These are phyloP conservation scores for Dipodascopsis uninucleata DNA, from an alignment of 805 yeast genomes.

Conservation along the genomic window DNA sequence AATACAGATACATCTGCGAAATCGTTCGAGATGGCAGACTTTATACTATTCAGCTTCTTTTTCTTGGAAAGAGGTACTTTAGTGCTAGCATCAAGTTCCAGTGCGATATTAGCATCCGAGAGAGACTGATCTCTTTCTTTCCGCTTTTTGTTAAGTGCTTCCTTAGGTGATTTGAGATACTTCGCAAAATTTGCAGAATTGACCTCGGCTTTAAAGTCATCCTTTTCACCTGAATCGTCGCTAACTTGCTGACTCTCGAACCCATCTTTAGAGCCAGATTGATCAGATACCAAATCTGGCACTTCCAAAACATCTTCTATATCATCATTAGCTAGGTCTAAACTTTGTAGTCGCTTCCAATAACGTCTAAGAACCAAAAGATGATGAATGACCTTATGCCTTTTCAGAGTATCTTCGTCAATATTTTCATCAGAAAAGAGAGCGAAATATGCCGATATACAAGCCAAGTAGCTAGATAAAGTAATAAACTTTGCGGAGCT, in stretches of 20 bases:
- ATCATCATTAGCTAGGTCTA: conserved; percentile 43
- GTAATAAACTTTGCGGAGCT: conserved; percentile 63
- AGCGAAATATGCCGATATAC: conserved; percentile 75
- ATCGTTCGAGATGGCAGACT: conserved; percentile 44
- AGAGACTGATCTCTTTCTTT: conserved; percentile 8
- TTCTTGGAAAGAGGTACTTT: conserved; percentile 45
- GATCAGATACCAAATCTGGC: not conserved
- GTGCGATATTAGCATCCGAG: too few relatives aligned
- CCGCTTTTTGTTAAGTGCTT: too few relatives aligned
- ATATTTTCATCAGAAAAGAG: conserved; percentile 57
- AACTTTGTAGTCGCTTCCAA: conserved; percentile 72
- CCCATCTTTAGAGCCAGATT: conserved; percentile 1
- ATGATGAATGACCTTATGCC: conserved; percentile 84
- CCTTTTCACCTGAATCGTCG: conserved; percentile 30
- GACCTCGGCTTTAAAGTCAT: conserved; percentile 27
- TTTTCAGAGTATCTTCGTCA: conserved; percentile 61
- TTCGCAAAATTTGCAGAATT: too few relatives aligned
- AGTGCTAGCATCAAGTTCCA: conserved; percentile 51
- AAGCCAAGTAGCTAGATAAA: conserved; percentile 70
- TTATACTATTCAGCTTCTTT: conserved; percentile 38
- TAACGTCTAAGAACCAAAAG: conserved; percentile 77
- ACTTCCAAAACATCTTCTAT: conserved; percentile 20
- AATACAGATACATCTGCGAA: conserved; percentile 61
- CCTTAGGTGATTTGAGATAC: too few relatives aligned
- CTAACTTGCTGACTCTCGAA: conserved; percentile 13